Percentiles rank a stretch among this genome's conserved stretches.
These are phyloP conservation scores for Mycena indigotica DNA, from an alignment of 768 basidiomycete species.

Conservation along the genomic window DNA sequence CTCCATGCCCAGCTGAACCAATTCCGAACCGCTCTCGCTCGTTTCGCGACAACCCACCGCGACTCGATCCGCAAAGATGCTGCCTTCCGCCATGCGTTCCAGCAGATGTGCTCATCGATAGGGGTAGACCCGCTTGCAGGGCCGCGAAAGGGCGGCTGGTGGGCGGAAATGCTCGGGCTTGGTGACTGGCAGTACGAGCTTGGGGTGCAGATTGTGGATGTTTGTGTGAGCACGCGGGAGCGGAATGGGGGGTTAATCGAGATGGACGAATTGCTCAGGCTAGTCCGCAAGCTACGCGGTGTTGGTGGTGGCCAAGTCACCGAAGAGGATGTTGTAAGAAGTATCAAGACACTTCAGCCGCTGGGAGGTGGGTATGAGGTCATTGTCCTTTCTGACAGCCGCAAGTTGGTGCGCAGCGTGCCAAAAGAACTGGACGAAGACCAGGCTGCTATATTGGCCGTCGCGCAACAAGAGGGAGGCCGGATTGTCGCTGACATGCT, in stretches of 20 bases:
- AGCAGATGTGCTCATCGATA: conserved; percentile 93
- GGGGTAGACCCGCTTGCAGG: conserved; percentile 94
- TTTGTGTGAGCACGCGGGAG: conserved; percentile 85
- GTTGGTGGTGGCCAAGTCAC: conserved; percentile 71
- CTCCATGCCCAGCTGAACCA: conserved; percentile 81
- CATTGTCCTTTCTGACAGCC: conserved; percentile 65
- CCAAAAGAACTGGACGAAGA: conserved; percentile 90
- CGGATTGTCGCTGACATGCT: conserved; percentile 67
- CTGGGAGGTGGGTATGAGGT: conserved; percentile 92
- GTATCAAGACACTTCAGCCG: conserved; percentile 85
- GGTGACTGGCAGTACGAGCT: conserved; percentile 97
- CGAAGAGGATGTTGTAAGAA: conserved; percentile 80
- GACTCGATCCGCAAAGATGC: conserved; percentile 84
- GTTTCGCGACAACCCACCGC: conserved; percentile 83
- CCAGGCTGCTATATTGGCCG: conserved; percentile 78
- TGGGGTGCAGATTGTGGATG: conserved; percentile 92
- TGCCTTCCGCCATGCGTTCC: conserved; percentile 87
- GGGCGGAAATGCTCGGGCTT: conserved; percentile 84
- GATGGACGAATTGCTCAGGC: conserved; percentile 78
- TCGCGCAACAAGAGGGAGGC: conserved; percentile 70
- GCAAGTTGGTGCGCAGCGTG: conserved; percentile 85
- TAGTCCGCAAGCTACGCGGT: conserved; percentile 77
- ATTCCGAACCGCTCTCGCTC: conserved; percentile 77
- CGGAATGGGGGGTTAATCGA: conserved; percentile 92
- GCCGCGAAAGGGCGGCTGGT: conserved; percentile 84